Percentiles rank a stretch among this genome's conserved stretches.
These are phyloP conservation scores for Leishmania lainsoni DNA, from an alignment of 208 protist species.

Conservation along the genomic window DNA sequence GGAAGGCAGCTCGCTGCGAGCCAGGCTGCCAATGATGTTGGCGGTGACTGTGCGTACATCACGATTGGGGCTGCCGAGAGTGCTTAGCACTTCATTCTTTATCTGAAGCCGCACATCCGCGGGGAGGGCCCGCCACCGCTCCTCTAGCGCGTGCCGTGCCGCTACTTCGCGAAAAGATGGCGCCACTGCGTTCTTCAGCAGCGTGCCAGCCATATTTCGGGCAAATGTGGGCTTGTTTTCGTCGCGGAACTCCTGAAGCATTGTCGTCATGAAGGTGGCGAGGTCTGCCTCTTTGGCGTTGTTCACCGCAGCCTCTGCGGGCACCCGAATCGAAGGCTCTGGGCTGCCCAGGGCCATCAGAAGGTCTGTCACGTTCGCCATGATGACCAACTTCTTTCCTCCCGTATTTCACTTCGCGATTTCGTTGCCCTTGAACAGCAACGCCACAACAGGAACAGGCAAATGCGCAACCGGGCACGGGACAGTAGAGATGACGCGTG, in stretches of 20 bases:
- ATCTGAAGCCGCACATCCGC: slow-evolving; percentile 60
- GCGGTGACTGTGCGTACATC: slow-evolving; percentile 93
- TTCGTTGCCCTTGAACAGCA: neutral
- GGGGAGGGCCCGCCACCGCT: slow-evolving; percentile 68
- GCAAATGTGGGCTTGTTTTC: slow-evolving; percentile 81
- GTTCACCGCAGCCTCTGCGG: slow-evolving; percentile 74
- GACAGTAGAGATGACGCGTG: neutral
- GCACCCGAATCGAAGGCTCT: slow-evolving; percentile 70
- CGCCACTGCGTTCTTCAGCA: slow-evolving; percentile 96
- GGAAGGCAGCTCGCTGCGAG: slow-evolving; percentile 94
- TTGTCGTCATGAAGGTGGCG: slow-evolving; percentile 80
- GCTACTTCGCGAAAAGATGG: slow-evolving; percentile 83
- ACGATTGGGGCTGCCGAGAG: slow-evolving; percentile 71
- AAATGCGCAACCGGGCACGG: neutral
- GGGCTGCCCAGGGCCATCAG: slow-evolving; percentile 68
- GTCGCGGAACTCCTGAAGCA: slow-evolving; percentile 92
- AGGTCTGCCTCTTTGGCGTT: slow-evolving; percentile 73
- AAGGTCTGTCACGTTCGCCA: slow-evolving; percentile 72
- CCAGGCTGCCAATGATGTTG: slow-evolving; percentile 95
- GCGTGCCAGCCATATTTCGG: slow-evolving; percentile 92
- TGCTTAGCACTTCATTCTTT: slow-evolving; percentile 76
- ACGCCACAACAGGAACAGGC: neutral
- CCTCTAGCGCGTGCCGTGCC: slow-evolving; percentile 62
- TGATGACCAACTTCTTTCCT: slow-evolving; percentile 5
- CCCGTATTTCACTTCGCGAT: neutral